Percentiles rank a stretch among this genome's conserved stretches.
These are phyloP conservation scores for Penicillium paradoxum DNA, from an alignment of 495 filamentous ascomycete species.

Conservation along the genomic window DNA sequence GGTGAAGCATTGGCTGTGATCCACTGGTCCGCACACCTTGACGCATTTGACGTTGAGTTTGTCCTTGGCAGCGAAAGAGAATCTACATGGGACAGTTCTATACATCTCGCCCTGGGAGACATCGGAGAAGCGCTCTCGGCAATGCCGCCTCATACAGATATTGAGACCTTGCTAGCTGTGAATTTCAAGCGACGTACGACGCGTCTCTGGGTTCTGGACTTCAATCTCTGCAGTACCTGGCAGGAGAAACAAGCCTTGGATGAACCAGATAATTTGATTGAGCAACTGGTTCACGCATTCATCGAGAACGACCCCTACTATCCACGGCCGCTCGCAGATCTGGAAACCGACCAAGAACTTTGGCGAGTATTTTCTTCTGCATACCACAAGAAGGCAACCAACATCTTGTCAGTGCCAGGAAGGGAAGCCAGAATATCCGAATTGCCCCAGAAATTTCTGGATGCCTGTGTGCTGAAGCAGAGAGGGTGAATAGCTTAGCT, in stretches of 20 bases:
- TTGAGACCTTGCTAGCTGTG: not conserved
- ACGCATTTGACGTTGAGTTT: constrained; percentile 44
- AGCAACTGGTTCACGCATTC: constrained; percentile 26
- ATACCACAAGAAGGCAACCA: not conserved
- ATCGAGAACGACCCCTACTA: constrained; percentile 40
- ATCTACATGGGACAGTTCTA: not conserved
- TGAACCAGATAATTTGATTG: not conserved
- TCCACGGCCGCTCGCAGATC: constrained; percentile 26
- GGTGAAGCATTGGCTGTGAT: constrained; percentile 37
- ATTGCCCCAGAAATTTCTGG: constrained; percentile 3
- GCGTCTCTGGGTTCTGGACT: constrained; percentile 36
- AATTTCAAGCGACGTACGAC: constrained; percentile 1
- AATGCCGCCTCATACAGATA: not conserved
- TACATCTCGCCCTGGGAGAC: not conserved
- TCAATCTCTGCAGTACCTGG: constrained; percentile 33
- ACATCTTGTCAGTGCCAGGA: not conserved
- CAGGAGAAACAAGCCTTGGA: constrained; percentile 21
- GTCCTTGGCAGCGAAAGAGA: constrained; percentile 30
- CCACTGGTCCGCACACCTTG: constrained; percentile 34
- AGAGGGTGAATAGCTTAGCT: no score
- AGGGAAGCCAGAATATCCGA: not conserved
- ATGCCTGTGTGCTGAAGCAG: not conserved
- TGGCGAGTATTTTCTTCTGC: constrained; percentile 26
- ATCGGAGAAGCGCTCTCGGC: not conserved
- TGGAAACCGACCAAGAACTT: constrained; percentile 19